Conservation (phyloP, 371 early-diverging fungal species). For the Rhizopus stolonifer region DNA sequence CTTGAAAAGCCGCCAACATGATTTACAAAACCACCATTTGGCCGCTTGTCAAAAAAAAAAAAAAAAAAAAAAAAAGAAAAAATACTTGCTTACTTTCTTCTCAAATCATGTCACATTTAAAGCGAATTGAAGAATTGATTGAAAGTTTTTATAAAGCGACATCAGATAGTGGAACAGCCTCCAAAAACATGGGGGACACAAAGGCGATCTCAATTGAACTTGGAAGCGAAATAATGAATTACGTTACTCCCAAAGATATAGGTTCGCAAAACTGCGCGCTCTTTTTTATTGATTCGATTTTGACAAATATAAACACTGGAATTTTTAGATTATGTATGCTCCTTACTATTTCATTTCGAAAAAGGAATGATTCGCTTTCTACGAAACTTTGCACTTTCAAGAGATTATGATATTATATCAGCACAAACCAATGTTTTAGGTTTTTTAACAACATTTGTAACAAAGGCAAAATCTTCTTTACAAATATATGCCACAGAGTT, state of each 20-base stretch:
- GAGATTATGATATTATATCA: constrained; percentile 12
- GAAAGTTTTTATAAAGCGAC: not conserved
- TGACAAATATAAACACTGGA: not conserved
- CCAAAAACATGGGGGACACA: not conserved
- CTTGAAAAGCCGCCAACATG: too few species aligned
- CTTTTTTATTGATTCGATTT: too few species aligned
- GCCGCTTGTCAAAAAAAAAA: too few species aligned
- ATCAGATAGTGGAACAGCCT: not conserved
- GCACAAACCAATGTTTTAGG: constrained; percentile 27
- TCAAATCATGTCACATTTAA: constrained; percentile 1
- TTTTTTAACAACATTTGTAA: constrained; percentile 30
- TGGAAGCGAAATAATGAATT: constrained; percentile 17
- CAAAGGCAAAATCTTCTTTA: constrained; percentile 14
- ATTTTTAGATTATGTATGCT: constrained; percentile 35
- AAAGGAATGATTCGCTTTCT: constrained; percentile 28
- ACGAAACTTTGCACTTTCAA: constrained; percentile 9
- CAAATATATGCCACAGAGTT: constrained; percentile 30
- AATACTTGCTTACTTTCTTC: not conserved
- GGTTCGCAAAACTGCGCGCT: constrained; percentile 16
- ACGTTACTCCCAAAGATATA: constrained; percentile 31
- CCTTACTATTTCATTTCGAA: constrained; percentile 32
- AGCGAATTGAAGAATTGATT: not conserved
- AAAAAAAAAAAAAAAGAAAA: constrained; percentile 2
- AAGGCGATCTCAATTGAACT: constrained; percentile 9
- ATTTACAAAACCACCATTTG: too few species aligned